phyloP scores from a whole-genome alignment of 73 alveolate genomes.

The Tetrahymena thermophila region DNA sequence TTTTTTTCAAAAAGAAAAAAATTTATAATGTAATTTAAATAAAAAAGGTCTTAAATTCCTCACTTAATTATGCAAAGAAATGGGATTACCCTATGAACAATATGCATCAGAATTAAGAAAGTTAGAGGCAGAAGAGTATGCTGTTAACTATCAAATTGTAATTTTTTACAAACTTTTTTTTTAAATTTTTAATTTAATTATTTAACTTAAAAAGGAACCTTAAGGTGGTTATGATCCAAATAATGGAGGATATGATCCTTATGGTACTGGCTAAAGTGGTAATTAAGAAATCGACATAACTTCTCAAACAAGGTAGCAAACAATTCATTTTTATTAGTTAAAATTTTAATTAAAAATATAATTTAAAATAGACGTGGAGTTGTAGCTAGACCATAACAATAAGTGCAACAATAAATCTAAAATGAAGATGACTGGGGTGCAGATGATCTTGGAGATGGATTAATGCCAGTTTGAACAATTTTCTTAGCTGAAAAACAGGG shows the following conservation, averaged over 20 bases:
- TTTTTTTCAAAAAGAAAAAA: neutral
- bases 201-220: neutral
- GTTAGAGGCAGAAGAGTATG: conserved; percentile 21
- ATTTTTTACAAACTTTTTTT: neutral
- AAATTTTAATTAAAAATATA: too few species aligned
- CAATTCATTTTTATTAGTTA: too few species aligned
- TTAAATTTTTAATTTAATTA: neutral
- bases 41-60: conserved; percentile 22
- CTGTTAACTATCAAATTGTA: neutral
- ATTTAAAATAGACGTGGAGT: neutral
- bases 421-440: neutral
- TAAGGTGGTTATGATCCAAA: neutral
- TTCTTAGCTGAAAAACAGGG: too few species aligned
- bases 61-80: conserved; percentile 22
- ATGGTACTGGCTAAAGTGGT: neutral
- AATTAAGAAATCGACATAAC: neutral
- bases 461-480: neutral
- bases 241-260: neutral
- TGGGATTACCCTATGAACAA: conserved; percentile 38
- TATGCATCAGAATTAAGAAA: conserved; percentile 40
- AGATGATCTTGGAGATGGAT: neutral
- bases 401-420: neutral
- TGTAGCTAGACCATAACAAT: neutral
- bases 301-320: neutral
- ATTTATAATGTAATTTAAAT: neutral